phyloP scores from a whole-genome alignment of 2,329 filamentous ascomycete species.

The Leptographium radiaticola region DNA sequence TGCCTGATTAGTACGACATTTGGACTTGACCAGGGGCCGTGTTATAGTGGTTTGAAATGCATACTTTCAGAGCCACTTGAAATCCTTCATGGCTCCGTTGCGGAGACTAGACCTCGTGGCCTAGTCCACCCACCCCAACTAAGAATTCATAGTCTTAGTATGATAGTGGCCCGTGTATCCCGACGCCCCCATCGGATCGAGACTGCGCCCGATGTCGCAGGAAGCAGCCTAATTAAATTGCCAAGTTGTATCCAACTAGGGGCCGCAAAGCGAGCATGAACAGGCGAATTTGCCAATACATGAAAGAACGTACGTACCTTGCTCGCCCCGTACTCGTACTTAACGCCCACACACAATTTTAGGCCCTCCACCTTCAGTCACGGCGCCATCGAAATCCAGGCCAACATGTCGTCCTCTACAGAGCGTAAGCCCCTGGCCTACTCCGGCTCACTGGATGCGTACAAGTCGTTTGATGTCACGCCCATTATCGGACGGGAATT shows the following conservation, averaged over 20 bases:
- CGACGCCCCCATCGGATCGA: not conserved
- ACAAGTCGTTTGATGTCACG: conserved; percentile 26
- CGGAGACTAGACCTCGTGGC: too few relatives aligned
- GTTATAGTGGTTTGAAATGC: too few relatives aligned
- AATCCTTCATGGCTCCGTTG: too few relatives aligned
- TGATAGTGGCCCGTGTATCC: too few relatives aligned
- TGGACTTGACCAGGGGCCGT: too few relatives aligned
- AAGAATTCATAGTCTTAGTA: too few relatives aligned
- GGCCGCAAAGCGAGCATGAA: not conserved
- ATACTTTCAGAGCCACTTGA: too few relatives aligned
- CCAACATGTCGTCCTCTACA: conserved; percentile 6
- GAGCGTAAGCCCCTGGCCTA: conserved; percentile 14
- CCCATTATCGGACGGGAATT: conserved; percentile 39
- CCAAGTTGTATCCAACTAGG: not conserved
- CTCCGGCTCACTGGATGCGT: conserved; percentile 16
- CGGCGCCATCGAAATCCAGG: too few relatives aligned
- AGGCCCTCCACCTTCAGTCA: too few relatives aligned
- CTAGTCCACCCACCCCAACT: too few relatives aligned
- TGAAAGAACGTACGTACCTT: too few relatives aligned
- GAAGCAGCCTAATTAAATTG: not conserved
- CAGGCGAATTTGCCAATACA: not conserved
- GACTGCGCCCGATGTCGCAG: not conserved
- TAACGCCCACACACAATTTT: too few relatives aligned
- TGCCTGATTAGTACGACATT: not conserved
- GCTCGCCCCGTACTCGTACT: not conserved